Evolutionary conservation across 352 stramenopile genomes (phyloP), one percentile per base, ranked within the genome.

Genomic region (Phytophthora litchii): DNA sequence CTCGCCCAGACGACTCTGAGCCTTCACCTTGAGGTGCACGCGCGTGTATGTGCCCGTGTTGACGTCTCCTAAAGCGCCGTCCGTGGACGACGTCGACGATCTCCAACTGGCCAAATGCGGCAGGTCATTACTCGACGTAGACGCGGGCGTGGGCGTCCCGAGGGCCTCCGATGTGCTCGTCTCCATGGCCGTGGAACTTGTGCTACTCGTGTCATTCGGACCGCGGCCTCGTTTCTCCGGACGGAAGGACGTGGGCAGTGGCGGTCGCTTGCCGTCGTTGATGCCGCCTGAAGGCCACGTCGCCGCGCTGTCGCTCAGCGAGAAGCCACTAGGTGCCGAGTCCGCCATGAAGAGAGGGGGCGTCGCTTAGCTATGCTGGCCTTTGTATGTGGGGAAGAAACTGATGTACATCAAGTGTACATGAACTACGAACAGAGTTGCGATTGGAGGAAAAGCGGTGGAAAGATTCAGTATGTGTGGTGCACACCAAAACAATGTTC

Each of bases 41-140:
- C 86, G 81, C 41, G 86, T 94, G 65, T 88, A 94, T 61, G 74
- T 93, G 32, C 86, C 86, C 25, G 78, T 80, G 51, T 94, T 94
- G 11, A 92, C 81, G 62, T 94, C 85, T 8, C 85, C 61, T 14
- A 48, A 65, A 12, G 57, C 57, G 10, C 61, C 64, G 32, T 73
- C 60, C 13, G 61, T 64, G 10, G 67, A 79, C 35, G 63, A 79
- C 1, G 57, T 45, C 1, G 54, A 57, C 12, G 70, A 79, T 10
- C 59, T 41, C 70, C 70, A 79, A 34, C 70, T 80, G 16, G 59
- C 51, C 44, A 75, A 53, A 17, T 80, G 71, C 3, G 67, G 64
- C 13, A 77, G 36, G n/a, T 32, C 74, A 6, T 56, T 19, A 23
- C 21, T 47, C 31, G 59, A 49, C 40, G 27, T 13, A 21, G 44